Percentiles rank a stretch among this genome's conserved stretches.
These are phyloP conservation scores for Phytopythium sindhum DNA, from an alignment of 352 stramenopile species.

Conservation along the genomic window DNA sequence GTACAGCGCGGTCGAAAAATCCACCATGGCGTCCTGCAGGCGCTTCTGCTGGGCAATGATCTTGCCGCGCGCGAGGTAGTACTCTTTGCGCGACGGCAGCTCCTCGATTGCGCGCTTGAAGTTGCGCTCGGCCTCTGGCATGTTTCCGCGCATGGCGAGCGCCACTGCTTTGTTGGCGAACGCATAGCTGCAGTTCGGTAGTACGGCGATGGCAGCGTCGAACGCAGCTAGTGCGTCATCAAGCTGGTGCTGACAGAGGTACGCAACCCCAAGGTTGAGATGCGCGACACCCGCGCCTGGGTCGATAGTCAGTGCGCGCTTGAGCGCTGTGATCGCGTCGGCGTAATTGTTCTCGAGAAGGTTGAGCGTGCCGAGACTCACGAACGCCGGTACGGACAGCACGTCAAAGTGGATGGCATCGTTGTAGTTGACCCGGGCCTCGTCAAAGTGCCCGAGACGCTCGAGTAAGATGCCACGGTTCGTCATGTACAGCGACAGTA, in stretches of 20 bases:
- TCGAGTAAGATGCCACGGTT: slow-evolving; percentile 72
- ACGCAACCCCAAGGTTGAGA: slow-evolving; percentile 55
- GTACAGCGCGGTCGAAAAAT: slow-evolving; percentile 71
- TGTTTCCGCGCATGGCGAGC: slow-evolving; percentile 34
- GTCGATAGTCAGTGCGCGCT: slow-evolving; percentile 44
- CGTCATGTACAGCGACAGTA: slow-evolving; percentile 63
- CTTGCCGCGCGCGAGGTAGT: slow-evolving; percentile 62
- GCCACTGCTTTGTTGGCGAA: slow-evolving; percentile 68
- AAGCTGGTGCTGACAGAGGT: slow-evolving; percentile 32
- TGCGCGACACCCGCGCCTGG: slow-evolving; percentile 48
- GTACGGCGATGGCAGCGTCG: slow-evolving; percentile 40
- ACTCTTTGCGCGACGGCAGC: slow-evolving; percentile 62
- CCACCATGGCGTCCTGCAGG: slow-evolving; percentile 74
- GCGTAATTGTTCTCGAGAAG: slow-evolving; percentile 36
- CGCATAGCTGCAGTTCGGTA: slow-evolving; percentile 60
- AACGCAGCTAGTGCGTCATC: slow-evolving; percentile 39
- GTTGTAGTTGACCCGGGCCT: slow-evolving; percentile 50
- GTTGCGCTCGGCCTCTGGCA: slow-evolving; percentile 35
- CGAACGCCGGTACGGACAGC: slow-evolving; percentile 44
- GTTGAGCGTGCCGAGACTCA: slow-evolving; percentile 62
- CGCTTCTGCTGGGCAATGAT: slow-evolving; percentile 72
- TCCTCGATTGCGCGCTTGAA: slow-evolving; percentile 71
- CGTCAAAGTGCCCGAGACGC: slow-evolving; percentile 36
- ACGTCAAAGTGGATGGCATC: slow-evolving; percentile 70
- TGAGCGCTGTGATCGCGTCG: slow-evolving; percentile 32